These are phyloP conservation scores for Cladosporium sp. DNA, from an alignment of 2,329 filamentous ascomycete genomes.

Conservation along the genomic window DNA sequence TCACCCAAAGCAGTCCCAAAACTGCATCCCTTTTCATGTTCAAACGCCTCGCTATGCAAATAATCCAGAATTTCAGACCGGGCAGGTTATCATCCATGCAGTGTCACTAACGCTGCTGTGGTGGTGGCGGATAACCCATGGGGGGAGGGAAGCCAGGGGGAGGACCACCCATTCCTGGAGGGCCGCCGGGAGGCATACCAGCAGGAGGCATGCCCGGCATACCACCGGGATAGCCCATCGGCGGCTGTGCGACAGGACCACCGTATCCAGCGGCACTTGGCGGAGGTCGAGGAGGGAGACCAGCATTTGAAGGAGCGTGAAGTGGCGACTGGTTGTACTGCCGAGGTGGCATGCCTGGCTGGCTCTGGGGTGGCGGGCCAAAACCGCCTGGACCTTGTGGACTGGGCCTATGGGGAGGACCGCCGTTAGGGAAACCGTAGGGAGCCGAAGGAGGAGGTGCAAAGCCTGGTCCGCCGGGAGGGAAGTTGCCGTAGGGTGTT, in stretches of 20 bases:
- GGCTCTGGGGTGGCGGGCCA: constrained; percentile 19
- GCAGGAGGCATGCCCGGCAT: constrained; percentile 32
- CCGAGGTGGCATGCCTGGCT: constrained; percentile 25
- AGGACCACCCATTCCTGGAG: not conserved
- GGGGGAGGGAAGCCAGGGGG: not conserved
- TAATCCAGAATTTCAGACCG: not conserved
- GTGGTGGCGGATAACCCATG: not conserved
- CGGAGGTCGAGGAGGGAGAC: constrained; percentile 65
- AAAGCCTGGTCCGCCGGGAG: constrained; percentile 17
- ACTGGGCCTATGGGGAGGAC: constrained; percentile 15
- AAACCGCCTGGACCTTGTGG: constrained; percentile 23
- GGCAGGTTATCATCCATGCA: too few species aligned
- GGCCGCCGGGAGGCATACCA: constrained; percentile 38
- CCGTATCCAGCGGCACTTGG: constrained; percentile 65
- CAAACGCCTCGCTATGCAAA: constrained; percentile 11
- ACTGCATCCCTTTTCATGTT: not conserved
- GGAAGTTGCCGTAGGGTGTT: constrained; percentile 20
- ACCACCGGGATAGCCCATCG: constrained; percentile 34
- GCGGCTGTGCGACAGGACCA: constrained; percentile 45
- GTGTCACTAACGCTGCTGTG: not conserved
- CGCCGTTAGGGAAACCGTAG: constrained; percentile 5
- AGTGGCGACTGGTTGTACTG: constrained; percentile 44
- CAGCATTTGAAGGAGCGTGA: constrained; percentile 56
- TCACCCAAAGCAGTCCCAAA: not conserved
- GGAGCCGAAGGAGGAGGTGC: constrained; percentile 14